phyloP scores from a whole-genome alignment of 257 asterid genomes.

The Solanum medicagineum region DNA sequence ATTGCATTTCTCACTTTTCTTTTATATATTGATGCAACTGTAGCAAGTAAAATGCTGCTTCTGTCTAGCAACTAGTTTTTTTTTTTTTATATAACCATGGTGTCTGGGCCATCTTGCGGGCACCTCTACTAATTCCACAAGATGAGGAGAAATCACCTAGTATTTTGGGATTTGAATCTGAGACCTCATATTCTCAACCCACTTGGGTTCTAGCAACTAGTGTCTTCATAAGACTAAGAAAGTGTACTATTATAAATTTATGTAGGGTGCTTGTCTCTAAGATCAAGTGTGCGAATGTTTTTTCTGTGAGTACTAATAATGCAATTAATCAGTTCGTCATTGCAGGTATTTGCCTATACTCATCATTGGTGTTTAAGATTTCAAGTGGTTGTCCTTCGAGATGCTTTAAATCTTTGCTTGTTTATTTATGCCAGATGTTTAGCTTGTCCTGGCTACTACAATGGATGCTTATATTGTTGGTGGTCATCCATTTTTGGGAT shows the following conservation, averaged over 20 bases:
- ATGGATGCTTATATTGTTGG: not conserved
- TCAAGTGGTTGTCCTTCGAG: not conserved
- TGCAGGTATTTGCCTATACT: not conserved
- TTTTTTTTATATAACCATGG: not conserved
- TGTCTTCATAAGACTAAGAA: not conserved
- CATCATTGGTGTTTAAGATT: not conserved
- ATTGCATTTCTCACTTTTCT: not conserved
- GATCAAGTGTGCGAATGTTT: not conserved
- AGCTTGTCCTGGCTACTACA: not conserved
- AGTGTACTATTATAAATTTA: not conserved
- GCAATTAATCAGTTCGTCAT: not conserved
- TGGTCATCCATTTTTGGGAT: not conserved
- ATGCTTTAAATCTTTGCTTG: not conserved
- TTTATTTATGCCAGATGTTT: not conserved
- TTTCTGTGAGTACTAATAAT: not conserved
- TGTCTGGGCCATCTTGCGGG: not conserved
- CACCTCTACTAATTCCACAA: not conserved
- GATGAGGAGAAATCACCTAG: not conserved
- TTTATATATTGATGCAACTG: not conserved
- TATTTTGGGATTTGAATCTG: not conserved
- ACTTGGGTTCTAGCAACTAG: not conserved
- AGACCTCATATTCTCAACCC: not conserved
- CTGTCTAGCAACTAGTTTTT: not conserved
- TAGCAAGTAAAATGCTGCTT: not conserved
- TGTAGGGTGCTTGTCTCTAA: not conserved